Base-by-base conservation (phyloP, 2,329 filamentous ascomycete genomes). In the Aspergillus fructus region DNA sequence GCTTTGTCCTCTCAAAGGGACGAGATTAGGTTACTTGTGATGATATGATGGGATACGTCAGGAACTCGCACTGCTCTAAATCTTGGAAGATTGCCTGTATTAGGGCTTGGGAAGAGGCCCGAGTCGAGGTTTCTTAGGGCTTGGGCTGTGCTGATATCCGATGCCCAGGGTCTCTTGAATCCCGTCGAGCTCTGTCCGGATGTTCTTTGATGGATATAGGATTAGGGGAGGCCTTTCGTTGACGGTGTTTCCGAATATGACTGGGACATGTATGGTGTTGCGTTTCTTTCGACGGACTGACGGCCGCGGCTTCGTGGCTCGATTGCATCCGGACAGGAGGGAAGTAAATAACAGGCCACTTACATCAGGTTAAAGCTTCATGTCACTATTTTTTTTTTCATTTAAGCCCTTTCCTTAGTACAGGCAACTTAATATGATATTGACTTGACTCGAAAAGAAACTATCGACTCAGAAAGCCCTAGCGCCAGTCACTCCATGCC, bases 171-270 rank as follows among this genome's bases (percentile, higher is more conserved):
- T 74, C 6, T 69, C 66, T 60, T 79, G 66, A 7, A 83, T 72
- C 3, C 80, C 79, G 45, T 77, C 66, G 1, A 69, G 63, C 37
- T 78, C 69, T 53, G 69, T 76, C 3, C 74, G 72, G 37, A 81
- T 73, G 2, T 76, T 74, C 1, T 69, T 73, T 11, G 72, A 70
- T 0, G 82, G 82, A 61, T 78, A 83, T 23, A 68, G 75, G 48
- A 79, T 76, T 61, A 85, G 82, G 0, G 83, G 81, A 0, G 80
- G 80, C 13, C 82, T 83, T 61, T 87, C 84, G 55, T 87, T 77
- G 47, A 74, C 76, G 4, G 77, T 79, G 45, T 75, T 79, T 52
- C 84, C 84, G 67, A 85, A 84, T 64, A 87, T 81, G 12, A 86
- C 75, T 17, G 79, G 77, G 23, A 85, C 73, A 21, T 83, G 76